Base-by-base conservation (phyloP, 495 filamentous ascomycete genomes). In the Penicillium parvum region DNA sequence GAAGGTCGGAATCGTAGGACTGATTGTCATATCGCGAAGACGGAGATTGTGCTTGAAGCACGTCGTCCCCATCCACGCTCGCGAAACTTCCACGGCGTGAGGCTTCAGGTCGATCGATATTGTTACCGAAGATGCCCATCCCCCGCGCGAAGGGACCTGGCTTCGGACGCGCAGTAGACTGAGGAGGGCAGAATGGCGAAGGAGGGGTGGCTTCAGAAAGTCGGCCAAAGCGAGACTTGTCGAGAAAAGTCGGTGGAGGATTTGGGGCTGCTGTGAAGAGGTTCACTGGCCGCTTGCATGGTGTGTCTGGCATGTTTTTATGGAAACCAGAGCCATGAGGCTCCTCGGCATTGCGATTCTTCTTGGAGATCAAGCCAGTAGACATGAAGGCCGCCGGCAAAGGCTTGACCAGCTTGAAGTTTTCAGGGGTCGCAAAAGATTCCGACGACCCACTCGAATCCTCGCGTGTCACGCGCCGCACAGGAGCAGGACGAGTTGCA, bases 341-440 rank as follows among this genome's bases (percentile, higher is more conserved):
- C 9, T 78, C 69, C 30, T 83, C 78, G 3, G 71, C 72, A 67
- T 61, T 77, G 67, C 65, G 83, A 58, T 70, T 87, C 73, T 55
- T 80, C 69, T 97, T 97, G 4, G 92, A 95, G 23, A 97, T 85
- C 32, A 98, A 68, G 20, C 92, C 92, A 4, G 92, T 96, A 1
- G 92, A 96, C 74, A 85, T 86, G 64, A 96, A 96, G 8, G 89
- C 91, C 14, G 84, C 83, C 22, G 87, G 86, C 7, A 86, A 70
- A 23, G 91, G 91, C 60, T 85, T 94, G 9, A 83, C 86, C 5
- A 81, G 73, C 60, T 87, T 90, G 57, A 86, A 96, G 41, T 83
- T 85, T 40, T 87, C 78, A 0, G 91, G 91, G 0, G 91, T 97
- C 21, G 83, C 82, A 43, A 90, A 82, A 7, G 81, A 75, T 10